Conservation (phyloP, 108 stramenopile species). For the Heterococcus sp. region DNA sequence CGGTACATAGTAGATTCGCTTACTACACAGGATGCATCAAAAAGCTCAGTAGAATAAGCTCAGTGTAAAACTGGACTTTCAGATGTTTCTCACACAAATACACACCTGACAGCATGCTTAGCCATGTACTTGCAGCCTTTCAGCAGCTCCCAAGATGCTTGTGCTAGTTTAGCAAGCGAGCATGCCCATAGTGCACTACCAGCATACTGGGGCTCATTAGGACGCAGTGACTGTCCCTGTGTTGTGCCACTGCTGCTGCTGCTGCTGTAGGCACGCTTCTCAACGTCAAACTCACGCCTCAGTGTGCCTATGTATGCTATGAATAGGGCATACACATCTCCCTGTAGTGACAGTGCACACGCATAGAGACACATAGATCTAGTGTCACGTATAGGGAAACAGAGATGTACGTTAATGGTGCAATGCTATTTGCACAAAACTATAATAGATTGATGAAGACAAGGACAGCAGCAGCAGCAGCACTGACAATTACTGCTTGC, state of each 20-base stretch:
- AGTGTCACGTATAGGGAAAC: too few species aligned
- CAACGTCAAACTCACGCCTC: conserved; percentile 59
- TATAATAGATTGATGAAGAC: not conserved
- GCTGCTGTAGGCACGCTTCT: conserved; percentile 15
- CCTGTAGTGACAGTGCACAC: too few species aligned
- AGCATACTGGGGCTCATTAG: conserved; percentile 62
- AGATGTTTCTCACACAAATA: too few species aligned
- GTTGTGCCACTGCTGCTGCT: too few species aligned
- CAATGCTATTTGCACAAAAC: too few species aligned
- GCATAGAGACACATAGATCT: too few species aligned
- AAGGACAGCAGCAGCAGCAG: too few species aligned
- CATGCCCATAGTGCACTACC: conserved; percentile 68
- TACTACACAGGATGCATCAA: too few species aligned
- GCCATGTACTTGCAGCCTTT: conserved; percentile 47
- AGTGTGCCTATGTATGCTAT: conserved; percentile 19
- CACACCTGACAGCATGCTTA: not conserved
- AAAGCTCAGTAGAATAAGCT: too few species aligned
- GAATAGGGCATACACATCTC: not conserved
- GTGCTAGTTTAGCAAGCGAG: conserved; percentile 25
- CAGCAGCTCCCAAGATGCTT: conserved; percentile 42
- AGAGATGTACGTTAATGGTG: too few species aligned
- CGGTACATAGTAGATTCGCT: too few species aligned
- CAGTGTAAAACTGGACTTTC: too few species aligned
- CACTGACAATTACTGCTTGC: not conserved
- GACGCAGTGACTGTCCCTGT: conserved; percentile 58